Conservation (phyloP, 164 flowering plant genomes). For the Berberis thunbergii region DNA sequence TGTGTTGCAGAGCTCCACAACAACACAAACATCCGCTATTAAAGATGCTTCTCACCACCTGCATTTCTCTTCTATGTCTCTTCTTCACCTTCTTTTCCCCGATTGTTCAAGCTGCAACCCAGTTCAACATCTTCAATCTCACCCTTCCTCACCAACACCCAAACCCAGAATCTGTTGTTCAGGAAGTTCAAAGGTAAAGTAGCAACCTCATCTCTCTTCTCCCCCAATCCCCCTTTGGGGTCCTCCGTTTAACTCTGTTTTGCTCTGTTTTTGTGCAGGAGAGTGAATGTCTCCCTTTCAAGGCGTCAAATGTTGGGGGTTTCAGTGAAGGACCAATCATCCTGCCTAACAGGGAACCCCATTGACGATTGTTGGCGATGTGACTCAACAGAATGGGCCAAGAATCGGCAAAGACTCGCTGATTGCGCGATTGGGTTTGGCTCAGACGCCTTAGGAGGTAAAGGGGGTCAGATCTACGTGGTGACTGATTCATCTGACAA, state of each 20-base stretch:
- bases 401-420: constrained; percentile 57
- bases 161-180: constrained; percentile 54
- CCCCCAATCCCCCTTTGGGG: neutral
- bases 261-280: constrained; percentile 29
- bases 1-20: neutral
- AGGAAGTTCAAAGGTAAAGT: constrained; percentile 38
- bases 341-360: constrained; percentile 62
- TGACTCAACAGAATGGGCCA: constrained; percentile 54
- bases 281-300: constrained; percentile 36
- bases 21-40: neutral
- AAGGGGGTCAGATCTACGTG: constrained; percentile 58
- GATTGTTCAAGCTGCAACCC: constrained; percentile 7
- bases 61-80: constrained; percentile 27
- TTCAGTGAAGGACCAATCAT: constrained; percentile 15
- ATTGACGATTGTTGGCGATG: constrained; percentile 85
- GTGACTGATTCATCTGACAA: constrained; percentile 71
- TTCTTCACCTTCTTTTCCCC: constrained; percentile 11
- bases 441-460: constrained; percentile 51
- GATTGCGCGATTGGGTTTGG: constrained; percentile 81
- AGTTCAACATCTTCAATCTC: constrained; percentile 22
- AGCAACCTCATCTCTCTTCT: neutral
- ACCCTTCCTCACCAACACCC: constrained; percentile 61
- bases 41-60: constrained; percentile 22
- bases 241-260: neutral
- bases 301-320: constrained; percentile 24